phyloP scores from a whole-genome alignment of 202 grass and related monocot genomes.

The Carex arenaria region DNA sequence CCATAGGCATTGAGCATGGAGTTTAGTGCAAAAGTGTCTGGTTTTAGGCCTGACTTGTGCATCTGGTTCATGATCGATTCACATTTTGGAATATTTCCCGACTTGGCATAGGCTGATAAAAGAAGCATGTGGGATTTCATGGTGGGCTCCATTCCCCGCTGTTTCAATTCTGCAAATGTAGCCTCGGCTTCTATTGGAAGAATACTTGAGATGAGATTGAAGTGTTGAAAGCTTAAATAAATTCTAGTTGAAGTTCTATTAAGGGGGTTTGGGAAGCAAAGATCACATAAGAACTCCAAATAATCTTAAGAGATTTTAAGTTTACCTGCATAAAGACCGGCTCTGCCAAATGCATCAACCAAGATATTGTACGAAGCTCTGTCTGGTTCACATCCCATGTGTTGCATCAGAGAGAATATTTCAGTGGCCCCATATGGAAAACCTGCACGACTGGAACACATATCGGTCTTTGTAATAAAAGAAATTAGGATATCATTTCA shows the following conservation, averaged over 20 bases:
- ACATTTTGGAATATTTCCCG: conserved; percentile 61
- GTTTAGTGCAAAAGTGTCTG: conserved; percentile 76
- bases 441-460: conserved; percentile 49
- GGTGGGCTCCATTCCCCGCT: conserved; percentile 62
- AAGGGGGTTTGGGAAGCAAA: neutral
- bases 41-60: conserved; percentile 64
- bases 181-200: conserved; percentile 53
- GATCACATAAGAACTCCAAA: neutral
- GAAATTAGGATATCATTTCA: neutral
- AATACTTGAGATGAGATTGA: conserved; percentile 11
- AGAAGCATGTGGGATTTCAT: conserved; percentile 98
- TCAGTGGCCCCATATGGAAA: conserved; percentile 64
- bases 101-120: conserved; percentile 69
- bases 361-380: conserved; percentile 94
- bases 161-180: conserved; percentile 66
- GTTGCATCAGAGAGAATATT: conserved; percentile 86
- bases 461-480: conserved; percentile 5
- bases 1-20: conserved; percentile 96
- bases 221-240: conserved; percentile 7
- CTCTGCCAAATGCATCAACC: conserved; percentile 86
- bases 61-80: conserved; percentile 86
- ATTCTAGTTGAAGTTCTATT: neutral
- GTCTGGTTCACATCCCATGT: conserved; percentile 89
- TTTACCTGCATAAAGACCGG: conserved; percentile 68
- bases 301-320: neutral